Conservation (phyloP, 371 early-diverging fungal species). For the Mortierella sp. region DNA sequence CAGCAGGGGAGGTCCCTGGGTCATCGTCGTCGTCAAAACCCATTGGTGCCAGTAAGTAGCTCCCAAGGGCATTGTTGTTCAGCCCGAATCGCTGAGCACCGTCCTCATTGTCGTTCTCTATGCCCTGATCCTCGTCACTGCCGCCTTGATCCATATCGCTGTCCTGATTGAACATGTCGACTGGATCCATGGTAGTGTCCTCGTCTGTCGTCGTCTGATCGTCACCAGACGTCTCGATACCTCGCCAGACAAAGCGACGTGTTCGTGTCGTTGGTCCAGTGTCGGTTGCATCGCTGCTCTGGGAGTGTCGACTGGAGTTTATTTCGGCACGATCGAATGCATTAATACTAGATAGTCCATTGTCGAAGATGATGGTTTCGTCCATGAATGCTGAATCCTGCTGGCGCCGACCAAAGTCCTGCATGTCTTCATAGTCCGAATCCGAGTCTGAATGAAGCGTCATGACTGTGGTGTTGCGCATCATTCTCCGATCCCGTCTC, state of each 20-base stretch:
- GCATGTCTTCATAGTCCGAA: constrained; percentile 23
- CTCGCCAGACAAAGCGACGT: constrained; percentile 18
- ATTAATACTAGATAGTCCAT: constrained; percentile 10
- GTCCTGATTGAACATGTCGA: constrained; percentile 17
- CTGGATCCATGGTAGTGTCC: constrained; percentile 1
- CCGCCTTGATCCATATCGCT: constrained; percentile 12
- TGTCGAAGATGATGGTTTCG: constrained; percentile 18
- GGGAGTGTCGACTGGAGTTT: constrained; percentile 3
- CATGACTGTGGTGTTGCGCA: constrained; percentile 51
- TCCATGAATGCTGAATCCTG: background rate
- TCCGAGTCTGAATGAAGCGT: constrained; percentile 52
- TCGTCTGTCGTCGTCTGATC: constrained; percentile 24
- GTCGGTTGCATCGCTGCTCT: background rate
- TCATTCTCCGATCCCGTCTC: constrained; percentile 6
- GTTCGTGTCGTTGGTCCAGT: background rate
- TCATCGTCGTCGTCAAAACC: constrained; percentile 54
- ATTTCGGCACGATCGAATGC: constrained; percentile 1
- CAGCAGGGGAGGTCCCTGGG: constrained; percentile 3
- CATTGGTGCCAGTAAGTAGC: constrained; percentile 54
- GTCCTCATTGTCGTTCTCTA: constrained; percentile 2
- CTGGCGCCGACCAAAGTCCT: constrained; percentile 5
- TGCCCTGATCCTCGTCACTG: constrained; percentile 10
- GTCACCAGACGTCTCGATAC: constrained; percentile 18
- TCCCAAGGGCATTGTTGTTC: constrained; percentile 30
- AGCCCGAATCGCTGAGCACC: constrained; percentile 6